phyloP scores from a whole-genome alignment of 1,284 basidiomycete species.

The Violaceomyces palustris region DNA sequence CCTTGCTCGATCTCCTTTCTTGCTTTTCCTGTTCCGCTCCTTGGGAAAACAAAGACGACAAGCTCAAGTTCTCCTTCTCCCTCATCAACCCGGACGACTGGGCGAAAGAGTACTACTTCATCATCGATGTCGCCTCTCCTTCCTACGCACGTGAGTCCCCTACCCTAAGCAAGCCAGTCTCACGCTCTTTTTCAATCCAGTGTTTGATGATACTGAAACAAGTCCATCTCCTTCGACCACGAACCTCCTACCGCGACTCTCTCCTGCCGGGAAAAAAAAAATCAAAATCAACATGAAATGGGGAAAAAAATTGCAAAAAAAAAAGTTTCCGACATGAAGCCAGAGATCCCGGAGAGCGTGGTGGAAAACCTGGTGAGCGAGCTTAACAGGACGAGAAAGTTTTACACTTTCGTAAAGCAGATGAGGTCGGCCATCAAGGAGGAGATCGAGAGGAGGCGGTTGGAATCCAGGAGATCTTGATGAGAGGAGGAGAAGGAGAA shows the following conservation, averaged over 20 bases:
- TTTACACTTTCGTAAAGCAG: conserved; percentile 35
- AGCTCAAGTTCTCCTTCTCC: conserved; percentile 33
- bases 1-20: no score
- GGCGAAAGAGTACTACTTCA: conserved; percentile 29
- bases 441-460: conserved; percentile 22
- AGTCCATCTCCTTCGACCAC: no score
- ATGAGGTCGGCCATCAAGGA: conserved; percentile 21
- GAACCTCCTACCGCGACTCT: no score
- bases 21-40: no score
- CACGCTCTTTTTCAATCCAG: no score
- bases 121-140: conserved; percentile 26
- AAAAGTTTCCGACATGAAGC: background rate
- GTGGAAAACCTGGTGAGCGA: conserved; percentile 24
- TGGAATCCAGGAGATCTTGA: conserved; percentile 26
- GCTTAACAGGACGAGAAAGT: conserved; percentile 33
- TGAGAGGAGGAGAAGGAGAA: no score
- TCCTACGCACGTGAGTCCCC: conserved; percentile 16
- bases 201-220: no score
- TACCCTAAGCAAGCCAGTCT: no score
- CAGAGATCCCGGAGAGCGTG: conserved; percentile 10
- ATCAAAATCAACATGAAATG: no score
- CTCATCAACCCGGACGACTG: conserved; percentile 31
- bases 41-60: no score
- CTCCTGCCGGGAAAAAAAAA: no score
- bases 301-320: no score